Evolutionary conservation across 129 eudicot species (phyloP), one percentile per base, ranked within the genome.

Genomic region (Apium graveolens): DNA sequence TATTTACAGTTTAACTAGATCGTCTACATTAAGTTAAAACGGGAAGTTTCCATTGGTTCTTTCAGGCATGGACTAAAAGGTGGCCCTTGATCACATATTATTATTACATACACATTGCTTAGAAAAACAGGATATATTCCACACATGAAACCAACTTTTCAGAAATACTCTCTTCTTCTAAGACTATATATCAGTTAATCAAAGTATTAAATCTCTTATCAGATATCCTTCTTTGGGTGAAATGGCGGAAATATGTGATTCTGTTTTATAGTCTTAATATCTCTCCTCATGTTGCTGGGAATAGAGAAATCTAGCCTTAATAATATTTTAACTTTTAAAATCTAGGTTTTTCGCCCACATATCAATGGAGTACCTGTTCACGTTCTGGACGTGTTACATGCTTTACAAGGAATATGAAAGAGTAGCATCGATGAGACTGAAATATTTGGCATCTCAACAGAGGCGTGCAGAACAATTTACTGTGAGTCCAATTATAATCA

Each of bases 331-430:
- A 38, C 79, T 76, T 41, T 57, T 84, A 73, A 74, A 78, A 78
- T 82, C 79, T 91, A 96, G 99, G 88, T 96, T 96, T 76, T 96
- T 96, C 53, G 90, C 81, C 43, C 99, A 96, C 79, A 96, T 96
- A 81, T 75, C 89, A 78, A 78, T 89, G 96, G 87, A 87, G 83
- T 92, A 92, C 86, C 48, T 83, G 81, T 88, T 96, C 83, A 89
- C 99, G n/a, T 90, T 87, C 74, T 96, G 99, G 99, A 87, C 86
- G 38, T 96, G 99, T 85, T 92, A 79, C 88, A 83, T 96, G 96
- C 97, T 96, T 41, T 96, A 92, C 83, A 96, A 80, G 89, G 99
- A 92, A 80, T 92, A 96, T 82, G 95, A 75, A 86, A 78, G 43
- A 66, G 93, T 96, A 60, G 91, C 97, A 35, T 82, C 97, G 53